Evolutionary conservation across 129 eudicot genomes (phyloP), one percentile per base, ranked within the genome.

Genomic region (Oenanthe sinensis): DNA sequence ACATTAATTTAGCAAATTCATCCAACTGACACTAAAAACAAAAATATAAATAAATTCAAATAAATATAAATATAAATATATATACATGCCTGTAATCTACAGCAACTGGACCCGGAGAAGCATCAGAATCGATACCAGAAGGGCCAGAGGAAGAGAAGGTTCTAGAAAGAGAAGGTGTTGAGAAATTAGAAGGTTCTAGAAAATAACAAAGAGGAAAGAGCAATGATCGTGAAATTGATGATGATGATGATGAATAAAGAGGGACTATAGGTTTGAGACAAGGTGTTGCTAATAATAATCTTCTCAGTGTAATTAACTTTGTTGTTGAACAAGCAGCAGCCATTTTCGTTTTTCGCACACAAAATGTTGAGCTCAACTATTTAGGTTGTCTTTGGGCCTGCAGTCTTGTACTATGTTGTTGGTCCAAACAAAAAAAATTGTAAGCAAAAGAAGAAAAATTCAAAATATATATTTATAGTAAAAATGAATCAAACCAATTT

Each of bases 41-140:
- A 8, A 76, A 12, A 4, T n/a, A 62, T 0, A 26, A 24, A 63
- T 26, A 0, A 1, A 4, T 3, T 11, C 4, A 24, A 60, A 60
- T 3, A 24, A 26, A 11, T 8, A 26, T 24, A 15, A 4, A 24
- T 33, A 10, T 0, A 63, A 36, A 33, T 4, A 43, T 22, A 33
- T 24, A 33, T 6, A 15, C 54, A 58, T 68, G 90, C 97, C 91
- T 76, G 90, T 92, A 88, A 85, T 92, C 93, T 72, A 90, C 78
- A 67, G 96, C 44, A 63, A 88, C 83, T 33, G 95, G 95, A 36
- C 88, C 91, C 77, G 85, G 84, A 80, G 86, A 79, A 19, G 43
- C 58, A 62, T 63, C 83, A 11, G 83, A 77, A 42, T 79, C 79
- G 8, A 78, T 43, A 83, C 65, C 71, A 6, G 91, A 85, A 40